Evolutionary conservation across 2,329 filamentous ascomycete species (phyloP).

Genomic region (Pseudopyricularia javanii): DNA sequence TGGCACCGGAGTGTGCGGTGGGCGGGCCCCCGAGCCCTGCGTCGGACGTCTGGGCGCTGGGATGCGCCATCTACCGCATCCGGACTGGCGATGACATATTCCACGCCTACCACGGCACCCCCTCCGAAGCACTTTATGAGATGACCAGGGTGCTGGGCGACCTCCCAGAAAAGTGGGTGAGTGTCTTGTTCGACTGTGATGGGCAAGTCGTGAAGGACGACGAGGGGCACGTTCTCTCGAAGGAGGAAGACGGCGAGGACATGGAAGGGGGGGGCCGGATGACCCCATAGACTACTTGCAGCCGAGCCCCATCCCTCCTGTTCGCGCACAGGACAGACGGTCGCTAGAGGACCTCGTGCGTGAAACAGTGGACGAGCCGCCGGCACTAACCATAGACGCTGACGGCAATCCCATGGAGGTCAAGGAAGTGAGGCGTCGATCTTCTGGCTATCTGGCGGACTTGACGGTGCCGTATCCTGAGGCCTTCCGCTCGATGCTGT

Average conservation of each 20-base stretch:
- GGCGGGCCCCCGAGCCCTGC: conserved; percentile 6
- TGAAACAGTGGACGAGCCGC: conserved; percentile 7
- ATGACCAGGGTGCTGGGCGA: conserved; percentile 8
- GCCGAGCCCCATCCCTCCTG: no score
- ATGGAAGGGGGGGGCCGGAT: no score
- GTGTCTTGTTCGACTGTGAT: conserved; percentile 7
- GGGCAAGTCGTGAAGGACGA: conserved; percentile 1
- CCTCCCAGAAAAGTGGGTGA: conserved; percentile 8
- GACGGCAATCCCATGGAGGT: conserved; percentile 4
- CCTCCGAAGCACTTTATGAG: conserved; percentile 5
- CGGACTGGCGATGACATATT: conserved; percentile 9
- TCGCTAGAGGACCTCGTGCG: conserved; percentile 7
- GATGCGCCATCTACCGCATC: conserved; percentile 7
- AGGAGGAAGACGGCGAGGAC: not conserved
- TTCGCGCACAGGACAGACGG: conserved; percentile 2
- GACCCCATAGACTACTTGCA: no score
- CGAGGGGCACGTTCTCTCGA: not conserved
- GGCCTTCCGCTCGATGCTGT: conserved; percentile 4
- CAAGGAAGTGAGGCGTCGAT: not conserved
- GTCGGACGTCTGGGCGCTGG: conserved; percentile 11
- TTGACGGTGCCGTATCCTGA: conserved; percentile 4
- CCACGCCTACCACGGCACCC: conserved; percentile 5
- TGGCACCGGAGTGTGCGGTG: conserved; percentile 11
- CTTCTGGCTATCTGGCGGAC: no score
- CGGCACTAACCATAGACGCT: conserved; percentile 4